Evolutionary conservation across 495 filamentous ascomycete species (phyloP).

Genomic region (Aspergillus biplanus): DNA sequence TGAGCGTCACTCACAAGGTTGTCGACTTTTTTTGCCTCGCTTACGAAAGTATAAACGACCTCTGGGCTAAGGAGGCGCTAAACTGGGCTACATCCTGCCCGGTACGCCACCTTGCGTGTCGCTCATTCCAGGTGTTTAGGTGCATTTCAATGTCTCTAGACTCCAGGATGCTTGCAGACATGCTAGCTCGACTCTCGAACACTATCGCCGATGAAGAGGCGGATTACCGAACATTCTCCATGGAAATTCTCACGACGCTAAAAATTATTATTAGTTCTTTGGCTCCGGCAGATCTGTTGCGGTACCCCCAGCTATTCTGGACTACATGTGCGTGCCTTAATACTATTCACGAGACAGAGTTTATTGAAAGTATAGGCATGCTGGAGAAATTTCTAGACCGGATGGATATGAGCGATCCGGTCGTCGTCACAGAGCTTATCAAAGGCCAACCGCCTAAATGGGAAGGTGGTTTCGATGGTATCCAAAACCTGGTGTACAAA

Average conservation of each 20-base stretch:
- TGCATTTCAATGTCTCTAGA: conserved; percentile 90
- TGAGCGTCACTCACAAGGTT: conserved; percentile 75
- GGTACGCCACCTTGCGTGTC: conserved; percentile 92
- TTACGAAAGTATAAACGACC: conserved; percentile 84
- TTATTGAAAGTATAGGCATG: conserved; percentile 87
- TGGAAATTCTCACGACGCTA: conserved; percentile 94
- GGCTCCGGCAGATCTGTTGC: conserved; percentile 75
- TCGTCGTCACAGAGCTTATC: conserved; percentile 67
- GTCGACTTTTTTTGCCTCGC: conserved; percentile 82
- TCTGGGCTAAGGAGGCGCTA: conserved; percentile 87
- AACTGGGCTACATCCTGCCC: conserved; percentile 97
- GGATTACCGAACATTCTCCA: conserved; percentile 93
- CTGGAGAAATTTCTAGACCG: conserved; percentile 85
- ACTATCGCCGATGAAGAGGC: conserved; percentile 91
- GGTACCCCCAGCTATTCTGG: conserved; percentile 96
- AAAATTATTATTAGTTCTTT: conserved; percentile 86
- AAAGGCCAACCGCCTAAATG: conserved; percentile 82
- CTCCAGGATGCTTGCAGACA: conserved; percentile 91
- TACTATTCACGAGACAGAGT: conserved; percentile 94
- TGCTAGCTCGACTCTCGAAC: conserved; percentile 91
- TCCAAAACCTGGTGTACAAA: conserved; percentile 86
- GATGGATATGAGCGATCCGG: conserved; percentile 74
- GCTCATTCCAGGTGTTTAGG: conserved; percentile 96
- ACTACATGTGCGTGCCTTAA: conserved; percentile 94
- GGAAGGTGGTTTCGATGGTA: conserved; percentile 87